Percentiles rank a stretch among this genome's conserved stretches.
Conservation (phyloP, 140 eudicot species). For the Eryngium alpinum region DNA sequence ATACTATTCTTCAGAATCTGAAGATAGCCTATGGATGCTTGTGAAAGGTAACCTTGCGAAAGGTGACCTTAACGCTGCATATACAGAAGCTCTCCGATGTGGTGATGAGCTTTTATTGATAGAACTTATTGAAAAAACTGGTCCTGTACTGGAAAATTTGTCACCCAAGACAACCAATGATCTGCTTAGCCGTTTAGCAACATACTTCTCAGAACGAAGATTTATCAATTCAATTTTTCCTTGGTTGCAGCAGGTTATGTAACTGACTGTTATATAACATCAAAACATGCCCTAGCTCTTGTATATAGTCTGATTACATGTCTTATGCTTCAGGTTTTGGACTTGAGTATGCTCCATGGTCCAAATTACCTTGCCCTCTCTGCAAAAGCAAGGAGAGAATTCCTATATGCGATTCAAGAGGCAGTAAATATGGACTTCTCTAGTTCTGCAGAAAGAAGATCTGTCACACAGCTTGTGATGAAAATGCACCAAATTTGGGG, state of each 20-base stretch:
- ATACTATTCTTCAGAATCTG: slow-evolving; percentile 29
- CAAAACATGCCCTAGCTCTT: not conserved
- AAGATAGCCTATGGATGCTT: slow-evolving; percentile 42
- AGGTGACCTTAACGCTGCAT: slow-evolving; percentile 79
- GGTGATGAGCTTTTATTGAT: slow-evolving; percentile 58
- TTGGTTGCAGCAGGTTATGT: slow-evolving; percentile 81
- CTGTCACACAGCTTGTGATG: slow-evolving; percentile 47
- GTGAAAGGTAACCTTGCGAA: slow-evolving; percentile 47
- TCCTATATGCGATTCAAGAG: slow-evolving; percentile 57
- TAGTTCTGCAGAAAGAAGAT: slow-evolving; percentile 60
- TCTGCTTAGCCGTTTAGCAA: slow-evolving; percentile 54
- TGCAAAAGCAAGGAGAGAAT: slow-evolving; percentile 54
- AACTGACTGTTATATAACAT: not conserved
- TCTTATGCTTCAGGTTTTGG: slow-evolving; percentile 48
- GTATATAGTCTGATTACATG: not conserved
- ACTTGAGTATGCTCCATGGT: slow-evolving; percentile 56
- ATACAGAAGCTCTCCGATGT: slow-evolving; percentile 62
- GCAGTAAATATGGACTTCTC: slow-evolving; percentile 51
- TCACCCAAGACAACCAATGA: slow-evolving; percentile 56
- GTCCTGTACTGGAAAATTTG: slow-evolving; percentile 74
- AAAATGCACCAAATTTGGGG: slow-evolving; percentile 81
- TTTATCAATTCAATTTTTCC: slow-evolving; percentile 57
- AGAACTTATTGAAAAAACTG: slow-evolving; percentile 85
- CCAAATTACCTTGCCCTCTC: slow-evolving; percentile 50
- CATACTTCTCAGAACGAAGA: slow-evolving; percentile 54